Evolutionary conservation across 1,284 basidiomycete species (phyloP).

Genomic region (Ceratorhiza oryzae-sativae): DNA sequence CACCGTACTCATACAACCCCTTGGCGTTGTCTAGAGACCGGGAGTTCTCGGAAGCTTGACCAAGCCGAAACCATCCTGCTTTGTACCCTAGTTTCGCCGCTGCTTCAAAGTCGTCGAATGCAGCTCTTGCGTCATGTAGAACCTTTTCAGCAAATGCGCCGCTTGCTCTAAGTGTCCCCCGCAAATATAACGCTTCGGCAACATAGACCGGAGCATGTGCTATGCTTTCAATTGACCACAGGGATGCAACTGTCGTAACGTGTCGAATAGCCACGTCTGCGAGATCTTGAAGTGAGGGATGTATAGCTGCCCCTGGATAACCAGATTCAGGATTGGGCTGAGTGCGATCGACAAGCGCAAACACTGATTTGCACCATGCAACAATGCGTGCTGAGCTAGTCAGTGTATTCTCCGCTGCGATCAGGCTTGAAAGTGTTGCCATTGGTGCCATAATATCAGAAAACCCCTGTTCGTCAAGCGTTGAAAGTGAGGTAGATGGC

Average conservation of each 20-base stretch:
- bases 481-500: not conserved
- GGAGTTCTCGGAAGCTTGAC: conserved; percentile 90
- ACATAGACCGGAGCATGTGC: conserved; percentile 58
- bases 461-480: not conserved
- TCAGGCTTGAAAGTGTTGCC: conserved; percentile 64
- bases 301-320: conserved; percentile 65
- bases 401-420: conserved; percentile 57
- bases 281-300: conserved; percentile 67
- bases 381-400: conserved; percentile 68
- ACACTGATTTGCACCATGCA: conserved; percentile 79
- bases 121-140: conserved; percentile 72
- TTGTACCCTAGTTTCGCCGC: conserved; percentile 76
- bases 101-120: conserved; percentile 88
- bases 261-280: conserved; percentile 70
- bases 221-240: conserved; percentile 44
- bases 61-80: conserved; percentile 87
- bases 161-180: conserved; percentile 72
- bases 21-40: conserved; percentile 72
- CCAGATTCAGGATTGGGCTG: conserved; percentile 48
- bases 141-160: conserved; percentile 60
- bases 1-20: conserved; percentile 85
- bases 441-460: conserved; percentile 52
- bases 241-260: conserved; percentile 61
- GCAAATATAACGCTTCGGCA: conserved; percentile 77
- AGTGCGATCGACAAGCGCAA: conserved; percentile 76